Evolutionary conservation across 176 grass and related monocot species (phyloP), one percentile per base, ranked within the genome.

Genomic region (Cenchrus americanus): DNA sequence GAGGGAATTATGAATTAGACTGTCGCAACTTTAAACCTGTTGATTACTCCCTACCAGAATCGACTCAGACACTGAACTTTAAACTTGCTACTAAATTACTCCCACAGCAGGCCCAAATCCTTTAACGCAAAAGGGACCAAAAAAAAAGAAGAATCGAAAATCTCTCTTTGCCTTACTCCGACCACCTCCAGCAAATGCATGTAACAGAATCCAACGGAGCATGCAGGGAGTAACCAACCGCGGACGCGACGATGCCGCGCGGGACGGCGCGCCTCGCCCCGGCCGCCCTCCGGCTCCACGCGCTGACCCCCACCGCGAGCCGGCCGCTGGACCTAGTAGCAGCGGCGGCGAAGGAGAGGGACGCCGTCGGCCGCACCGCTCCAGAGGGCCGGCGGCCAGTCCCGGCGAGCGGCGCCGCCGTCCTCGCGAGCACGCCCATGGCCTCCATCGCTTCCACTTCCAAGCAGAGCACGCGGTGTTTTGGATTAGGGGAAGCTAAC

Each of bases 261-360:
- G 44, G 19, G 44, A 92, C 73, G 77, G 90, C 60, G 70, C 73
- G 87, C 12, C 41, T 77, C 47, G 88, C 72, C 62, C 55, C 24
- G 32, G 83, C 24, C 14, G 41, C 84, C 71, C 88, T 80, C 57
- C 48, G 27, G 15, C 22, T 41, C 47, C 80, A 37, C 34, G 22
- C 46, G 34, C 89, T 78, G 15, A 75, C 30, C 34, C 68, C 58
- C 47, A 67, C 7, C 46, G 13, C 46, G 47, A 27, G 8, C 60
- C 42, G 47, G 21, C 27, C n/a, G 30, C 77, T 44, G 80, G 5
- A 27, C 71, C 61, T 10, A 17, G 80, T 73, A 60, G 67, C 34
- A 26, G 43, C 60, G 85, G 76, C 62, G 41, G 70, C 54, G 60
- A 85, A 84, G 65, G 82, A 88, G 81, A 88, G 77, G 49, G 78